Conservation (phyloP, 2,329 filamentous ascomycete genomes). For the Diatrype stigma region DNA sequence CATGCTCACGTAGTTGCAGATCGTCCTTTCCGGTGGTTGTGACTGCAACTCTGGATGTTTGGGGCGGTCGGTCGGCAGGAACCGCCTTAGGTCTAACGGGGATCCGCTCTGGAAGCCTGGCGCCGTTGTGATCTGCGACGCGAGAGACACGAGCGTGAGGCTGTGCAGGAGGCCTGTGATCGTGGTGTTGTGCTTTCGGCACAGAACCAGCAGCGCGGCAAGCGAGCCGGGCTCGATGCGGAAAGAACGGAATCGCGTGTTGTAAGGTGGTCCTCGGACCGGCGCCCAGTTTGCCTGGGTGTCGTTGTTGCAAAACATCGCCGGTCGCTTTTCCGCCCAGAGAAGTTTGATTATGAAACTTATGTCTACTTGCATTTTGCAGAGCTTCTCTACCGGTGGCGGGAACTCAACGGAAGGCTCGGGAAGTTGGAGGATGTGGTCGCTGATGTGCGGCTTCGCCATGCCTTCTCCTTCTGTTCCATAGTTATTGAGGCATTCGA, state of each 20-base stretch:
- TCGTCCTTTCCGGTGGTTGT: conserved; percentile 6
- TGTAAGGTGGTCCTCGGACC: conserved; percentile 4
- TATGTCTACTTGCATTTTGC: too few species aligned
- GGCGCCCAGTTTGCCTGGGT: not conserved
- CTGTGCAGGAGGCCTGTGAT: conserved; percentile 25
- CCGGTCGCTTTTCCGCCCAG: not conserved
- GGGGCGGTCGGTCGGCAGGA: conserved; percentile 5
- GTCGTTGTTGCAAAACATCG: not conserved
- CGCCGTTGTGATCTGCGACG: conserved; percentile 8
- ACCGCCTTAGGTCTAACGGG: conserved; percentile 19
- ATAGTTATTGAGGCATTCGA: conserved; percentile 24
- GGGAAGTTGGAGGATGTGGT: not conserved
- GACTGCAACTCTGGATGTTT: not conserved
- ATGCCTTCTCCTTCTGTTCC: too few species aligned
- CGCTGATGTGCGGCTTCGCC: not conserved
- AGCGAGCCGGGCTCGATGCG: conserved; percentile 11
- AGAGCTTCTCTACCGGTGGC: not conserved
- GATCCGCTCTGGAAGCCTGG: conserved; percentile 6
- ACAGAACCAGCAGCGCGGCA: conserved; percentile 16
- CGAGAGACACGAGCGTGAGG: conserved; percentile 17
- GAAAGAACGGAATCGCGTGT: conserved; percentile 18
- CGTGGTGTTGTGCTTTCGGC: conserved; percentile 24
- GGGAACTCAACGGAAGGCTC: not conserved
- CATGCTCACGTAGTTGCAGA: conserved; percentile 13
- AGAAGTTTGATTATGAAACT: not conserved